Conservation (phyloP, 2,329 filamentous ascomycete genomes). For the Diaporthe sp. region DNA sequence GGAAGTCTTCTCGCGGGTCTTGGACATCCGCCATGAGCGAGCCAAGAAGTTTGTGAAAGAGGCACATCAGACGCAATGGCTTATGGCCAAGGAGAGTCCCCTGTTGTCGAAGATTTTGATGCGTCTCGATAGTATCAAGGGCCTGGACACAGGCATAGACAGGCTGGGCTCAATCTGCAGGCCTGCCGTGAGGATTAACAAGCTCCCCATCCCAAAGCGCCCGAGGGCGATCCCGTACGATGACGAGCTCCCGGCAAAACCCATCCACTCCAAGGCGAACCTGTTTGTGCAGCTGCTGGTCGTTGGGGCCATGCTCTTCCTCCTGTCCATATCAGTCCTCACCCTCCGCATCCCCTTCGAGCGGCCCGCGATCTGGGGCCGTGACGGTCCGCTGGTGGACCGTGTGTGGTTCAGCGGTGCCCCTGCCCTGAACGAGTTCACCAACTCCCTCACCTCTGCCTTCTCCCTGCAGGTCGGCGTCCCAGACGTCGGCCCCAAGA, state of each 20-base stretch:
- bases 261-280: background rate
- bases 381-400: background rate
- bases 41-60: slow-evolving; percentile 2
- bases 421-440: background rate
- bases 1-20: background rate
- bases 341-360: background rate
- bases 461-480: slow-evolving; percentile 7
- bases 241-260: slow-evolving; percentile 5
- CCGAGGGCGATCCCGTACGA: background rate
- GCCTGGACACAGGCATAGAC: background rate
- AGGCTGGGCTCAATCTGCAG: background rate
- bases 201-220: background rate
- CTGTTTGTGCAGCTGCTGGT: background rate
- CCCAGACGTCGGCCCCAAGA: background rate
- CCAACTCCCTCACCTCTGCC: background rate
- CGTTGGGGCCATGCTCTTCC: background rate
- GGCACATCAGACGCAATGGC: background rate
- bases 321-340: background rate
- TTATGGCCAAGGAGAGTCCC: background rate
- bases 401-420: background rate
- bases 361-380: background rate
- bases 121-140: background rate
- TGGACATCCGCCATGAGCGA: slow-evolving; percentile 4
- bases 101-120: background rate
- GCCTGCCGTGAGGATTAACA: slow-evolving; percentile 15